phyloP scores from a whole-genome alignment of 257 asterid species.

The Pogostemon cablin region DNA sequence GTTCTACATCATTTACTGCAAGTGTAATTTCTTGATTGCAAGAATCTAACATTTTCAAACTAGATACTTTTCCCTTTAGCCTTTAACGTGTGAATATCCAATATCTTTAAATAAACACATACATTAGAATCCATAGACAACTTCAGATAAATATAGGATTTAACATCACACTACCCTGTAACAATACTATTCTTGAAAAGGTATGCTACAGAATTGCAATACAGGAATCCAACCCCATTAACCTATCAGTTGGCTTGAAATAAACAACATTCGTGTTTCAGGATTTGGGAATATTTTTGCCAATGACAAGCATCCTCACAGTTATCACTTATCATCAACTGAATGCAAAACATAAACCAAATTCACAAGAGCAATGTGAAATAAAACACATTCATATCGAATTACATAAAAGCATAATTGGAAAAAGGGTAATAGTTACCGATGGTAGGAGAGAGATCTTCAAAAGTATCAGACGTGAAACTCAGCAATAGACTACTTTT shows the following conservation, averaged over 20 bases:
- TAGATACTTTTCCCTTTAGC: not conserved
- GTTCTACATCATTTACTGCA: not conserved
- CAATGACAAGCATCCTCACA: not conserved
- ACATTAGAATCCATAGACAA: not conserved
- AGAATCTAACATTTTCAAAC: not conserved
- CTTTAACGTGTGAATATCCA: not conserved
- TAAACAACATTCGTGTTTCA: not conserved
- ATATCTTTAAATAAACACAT: constrained; percentile 1
- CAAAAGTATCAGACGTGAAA: constrained; percentile 82
- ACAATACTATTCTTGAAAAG: not conserved
- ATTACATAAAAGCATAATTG: constrained; percentile 15
- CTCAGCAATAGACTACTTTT: constrained; percentile 88
- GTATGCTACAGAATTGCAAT: not conserved
- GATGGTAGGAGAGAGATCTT: constrained; percentile 87
- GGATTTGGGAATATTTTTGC: not conserved
- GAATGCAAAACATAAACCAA: constrained; percentile 7
- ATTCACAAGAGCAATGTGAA: not conserved
- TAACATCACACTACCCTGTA: not conserved
- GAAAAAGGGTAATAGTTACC: constrained; percentile 38
- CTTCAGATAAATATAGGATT: not conserved
- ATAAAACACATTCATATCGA: not conserved
- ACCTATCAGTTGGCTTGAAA: constrained; percentile 3
- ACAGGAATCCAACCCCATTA: not conserved
- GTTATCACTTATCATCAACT: not conserved
- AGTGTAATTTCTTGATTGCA: not conserved